phyloP scores from a whole-genome alignment of 495 filamentous ascomycete species.

The Immersiella caudata region DNA sequence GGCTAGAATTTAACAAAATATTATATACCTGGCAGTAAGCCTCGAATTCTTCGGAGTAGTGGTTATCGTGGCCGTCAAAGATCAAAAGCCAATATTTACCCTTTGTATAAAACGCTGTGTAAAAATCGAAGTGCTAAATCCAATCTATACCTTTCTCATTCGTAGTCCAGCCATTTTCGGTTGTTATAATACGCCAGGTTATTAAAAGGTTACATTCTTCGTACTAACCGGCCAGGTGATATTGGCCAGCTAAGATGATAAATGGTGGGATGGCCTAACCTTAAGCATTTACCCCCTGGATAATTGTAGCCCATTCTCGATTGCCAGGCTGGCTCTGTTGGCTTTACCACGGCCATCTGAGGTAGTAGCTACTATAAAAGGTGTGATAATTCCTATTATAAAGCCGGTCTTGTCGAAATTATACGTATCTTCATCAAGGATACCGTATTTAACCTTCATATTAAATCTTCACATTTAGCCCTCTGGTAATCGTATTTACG shows the following conservation, averaged over 20 bases:
- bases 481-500: no score
- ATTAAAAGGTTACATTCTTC: background rate
- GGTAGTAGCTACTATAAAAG: background rate
- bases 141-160: no score
- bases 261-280: conserved; percentile 1
- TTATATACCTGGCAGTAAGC: no score
- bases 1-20: no score
- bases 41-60: no score
- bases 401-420: background rate
- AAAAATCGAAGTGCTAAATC: no score
- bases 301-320: background rate
- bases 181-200: background rate
- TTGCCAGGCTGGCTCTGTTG: background rate
- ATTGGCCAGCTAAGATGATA: background rate
- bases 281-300: background rate
- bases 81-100: no score
- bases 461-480: no score
- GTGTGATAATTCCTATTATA: background rate
- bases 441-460: no score
- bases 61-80: no score
- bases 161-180: no score
- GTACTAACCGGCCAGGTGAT: background rate
- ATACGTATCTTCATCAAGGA: background rate
- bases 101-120: no score
- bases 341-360: background rate